phyloP scores from a whole-genome alignment of 495 filamentous ascomycete genomes.

The Chaetomium fimeti region DNA sequence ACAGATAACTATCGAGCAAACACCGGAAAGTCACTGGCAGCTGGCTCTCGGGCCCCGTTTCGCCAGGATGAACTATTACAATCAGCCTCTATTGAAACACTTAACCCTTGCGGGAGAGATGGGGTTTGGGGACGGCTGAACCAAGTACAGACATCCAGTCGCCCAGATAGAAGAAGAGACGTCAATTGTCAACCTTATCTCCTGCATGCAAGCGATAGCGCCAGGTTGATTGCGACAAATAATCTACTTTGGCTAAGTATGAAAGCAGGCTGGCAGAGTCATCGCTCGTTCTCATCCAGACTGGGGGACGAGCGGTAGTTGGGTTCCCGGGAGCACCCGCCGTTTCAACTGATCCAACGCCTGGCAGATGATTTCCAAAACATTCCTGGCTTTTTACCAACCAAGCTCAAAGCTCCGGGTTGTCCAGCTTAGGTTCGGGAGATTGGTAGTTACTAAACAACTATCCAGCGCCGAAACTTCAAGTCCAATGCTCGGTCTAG shows the following conservation, averaged over 20 bases:
- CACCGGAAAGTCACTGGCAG: too few relatives aligned
- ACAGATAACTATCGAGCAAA: too few relatives aligned
- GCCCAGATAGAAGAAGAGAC: background rate
- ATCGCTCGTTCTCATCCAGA: too few relatives aligned
- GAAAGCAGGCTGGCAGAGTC: background rate
- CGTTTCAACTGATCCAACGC: background rate
- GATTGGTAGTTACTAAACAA: too few relatives aligned
- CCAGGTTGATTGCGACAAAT: background rate
- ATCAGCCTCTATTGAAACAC: conserved; percentile 26
- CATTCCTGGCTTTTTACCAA: background rate
- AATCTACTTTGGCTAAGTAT: background rate
- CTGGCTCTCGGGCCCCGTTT: background rate
- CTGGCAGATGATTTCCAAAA: background rate
- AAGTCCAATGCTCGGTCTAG: background rate
- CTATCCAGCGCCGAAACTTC: background rate
- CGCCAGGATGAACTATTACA: background rate
- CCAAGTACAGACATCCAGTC: too few relatives aligned
- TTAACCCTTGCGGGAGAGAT: background rate
- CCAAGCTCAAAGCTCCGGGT: background rate
- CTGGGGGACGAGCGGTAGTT: background rate
- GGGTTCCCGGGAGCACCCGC: background rate
- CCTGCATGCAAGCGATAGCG: background rate
- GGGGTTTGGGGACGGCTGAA: background rate
- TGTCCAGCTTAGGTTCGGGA: too few relatives aligned
- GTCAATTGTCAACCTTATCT: background rate